Evolutionary conservation across 192 early-diverging fungal genomes (phyloP).

Genomic region (Pilobolus umbonatus): DNA sequence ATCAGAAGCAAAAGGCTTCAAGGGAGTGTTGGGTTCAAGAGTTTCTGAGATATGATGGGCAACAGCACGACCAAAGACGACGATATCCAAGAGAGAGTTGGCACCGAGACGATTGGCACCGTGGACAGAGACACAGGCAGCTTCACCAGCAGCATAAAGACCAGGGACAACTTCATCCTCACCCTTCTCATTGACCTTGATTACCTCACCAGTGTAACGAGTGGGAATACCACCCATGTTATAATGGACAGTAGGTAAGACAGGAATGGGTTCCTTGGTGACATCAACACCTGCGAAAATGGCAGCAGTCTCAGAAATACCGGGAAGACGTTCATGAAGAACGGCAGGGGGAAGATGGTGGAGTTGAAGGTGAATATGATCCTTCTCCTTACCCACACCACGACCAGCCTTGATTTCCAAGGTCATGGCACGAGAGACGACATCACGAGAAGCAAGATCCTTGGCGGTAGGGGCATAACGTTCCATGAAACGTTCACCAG

Average conservation of each 20-base stretch:
- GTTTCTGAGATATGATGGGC: constrained; percentile 92
- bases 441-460: constrained; percentile 98
- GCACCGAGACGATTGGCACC: constrained; percentile 97
- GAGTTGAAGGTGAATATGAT: constrained; percentile 96
- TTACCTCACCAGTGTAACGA: constrained; percentile 93
- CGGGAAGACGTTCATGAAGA: constrained; percentile 88
- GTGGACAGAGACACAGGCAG: constrained; percentile 96
- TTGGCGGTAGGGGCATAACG: constrained; percentile 98
- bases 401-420: constrained; percentile 97
- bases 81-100: constrained; percentile 97
- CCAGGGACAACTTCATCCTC: constrained; percentile 92
- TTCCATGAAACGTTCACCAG: constrained; percentile 99
- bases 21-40: constrained; percentile 84
- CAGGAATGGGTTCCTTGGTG: constrained; percentile 99
- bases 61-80: constrained; percentile 96
- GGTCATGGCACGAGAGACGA: constrained; percentile 98
- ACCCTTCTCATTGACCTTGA: constrained; percentile 74
- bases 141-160: constrained; percentile 97
- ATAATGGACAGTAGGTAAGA: constrained; percentile 98
- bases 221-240: constrained; percentile 99
- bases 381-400: constrained; percentile 92
- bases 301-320: constrained; percentile 98
- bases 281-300: constrained; percentile 99
- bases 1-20: constrained; percentile 73
- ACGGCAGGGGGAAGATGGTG: constrained; percentile 91